Conservation (phyloP, 352 stramenopile genomes). For the Blastocystis sp. region DNA sequence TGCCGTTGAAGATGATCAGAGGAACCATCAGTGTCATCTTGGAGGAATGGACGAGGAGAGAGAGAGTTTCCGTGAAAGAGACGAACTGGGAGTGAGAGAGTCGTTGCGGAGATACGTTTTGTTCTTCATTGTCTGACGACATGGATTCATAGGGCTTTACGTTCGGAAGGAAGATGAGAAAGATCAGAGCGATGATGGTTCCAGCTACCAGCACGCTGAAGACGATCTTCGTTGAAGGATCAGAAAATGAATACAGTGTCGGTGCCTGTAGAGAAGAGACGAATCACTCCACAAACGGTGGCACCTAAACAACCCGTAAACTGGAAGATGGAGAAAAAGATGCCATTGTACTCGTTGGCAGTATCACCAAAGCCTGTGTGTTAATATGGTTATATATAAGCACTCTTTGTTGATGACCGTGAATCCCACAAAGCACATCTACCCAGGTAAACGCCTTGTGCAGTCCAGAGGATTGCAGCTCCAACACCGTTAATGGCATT, state of each 20-base stretch:
- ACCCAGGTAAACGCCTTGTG: constrained; percentile 52
- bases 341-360: constrained; percentile 48
- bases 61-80: constrained; percentile 21
- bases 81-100: neutral
- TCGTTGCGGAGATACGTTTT: neutral
- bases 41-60: neutral
- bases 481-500: constrained; percentile 51
- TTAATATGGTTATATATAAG: neutral
- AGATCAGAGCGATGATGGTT: constrained; percentile 17
- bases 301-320: constrained; percentile 55
- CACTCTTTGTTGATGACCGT: neutral
- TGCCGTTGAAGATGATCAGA: constrained; percentile 59
- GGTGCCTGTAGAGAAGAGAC: neutral
- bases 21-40: constrained; percentile 49
- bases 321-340: constrained; percentile 58
- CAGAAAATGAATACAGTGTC: neutral
- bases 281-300: constrained; percentile 32
- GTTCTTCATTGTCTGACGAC: neutral
- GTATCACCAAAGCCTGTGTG: constrained; percentile 14
- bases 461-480: constrained; percentile 56
- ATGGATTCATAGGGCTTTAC: neutral
- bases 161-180: constrained; percentile 49
- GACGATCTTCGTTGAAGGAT: neutral
- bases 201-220: constrained; percentile 18
- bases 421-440: constrained; percentile 54